Conservation (phyloP, 2,329 filamentous ascomycete genomes). For the Sarocladium kiliense region DNA sequence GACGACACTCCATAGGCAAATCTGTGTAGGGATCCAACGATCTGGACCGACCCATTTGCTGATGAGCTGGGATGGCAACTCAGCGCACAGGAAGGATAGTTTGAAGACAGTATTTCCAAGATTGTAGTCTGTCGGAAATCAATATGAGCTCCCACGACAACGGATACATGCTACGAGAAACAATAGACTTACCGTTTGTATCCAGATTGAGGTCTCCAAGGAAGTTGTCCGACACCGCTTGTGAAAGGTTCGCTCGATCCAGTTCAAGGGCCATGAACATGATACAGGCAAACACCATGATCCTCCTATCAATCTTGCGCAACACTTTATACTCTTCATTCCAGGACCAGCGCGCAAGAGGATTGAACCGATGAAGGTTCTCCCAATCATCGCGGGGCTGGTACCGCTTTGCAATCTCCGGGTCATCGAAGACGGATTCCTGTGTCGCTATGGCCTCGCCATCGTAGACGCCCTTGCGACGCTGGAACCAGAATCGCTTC, state of each 20-base stretch:
- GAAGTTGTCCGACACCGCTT: slow-evolving; percentile 44
- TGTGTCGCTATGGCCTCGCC: slow-evolving; percentile 24
- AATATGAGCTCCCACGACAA: too few relatives aligned
- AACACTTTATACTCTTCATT: slow-evolving; percentile 26
- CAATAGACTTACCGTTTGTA: slow-evolving; percentile 28
- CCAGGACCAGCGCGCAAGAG: slow-evolving; percentile 30
- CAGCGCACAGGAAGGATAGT: slow-evolving; percentile 25
- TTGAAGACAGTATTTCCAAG: slow-evolving; percentile 27
- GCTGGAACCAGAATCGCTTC: slow-evolving; percentile 28
- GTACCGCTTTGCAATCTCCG: slow-evolving; percentile 31
- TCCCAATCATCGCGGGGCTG: slow-evolving; percentile 24
- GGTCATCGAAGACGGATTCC: slow-evolving; percentile 40
- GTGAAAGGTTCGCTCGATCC: slow-evolving; percentile 40
- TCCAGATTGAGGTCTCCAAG: slow-evolving; percentile 35
- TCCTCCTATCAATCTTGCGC: slow-evolving; percentile 42
- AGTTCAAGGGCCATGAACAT: slow-evolving; percentile 39
- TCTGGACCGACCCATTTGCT: slow-evolving; percentile 54
- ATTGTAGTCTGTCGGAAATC: slow-evolving; percentile 23
- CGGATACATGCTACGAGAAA: neutral
- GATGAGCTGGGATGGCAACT: slow-evolving; percentile 55
- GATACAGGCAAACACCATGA: slow-evolving; percentile 42
- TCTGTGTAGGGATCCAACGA: slow-evolving; percentile 55
- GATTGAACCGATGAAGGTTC: slow-evolving; percentile 32
- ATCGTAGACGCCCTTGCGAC: slow-evolving; percentile 13
- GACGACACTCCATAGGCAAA: slow-evolving; percentile 51